phyloP scores from a whole-genome alignment of 2,329 filamentous ascomycete genomes.

The Sporothrix dimorphospora region DNA sequence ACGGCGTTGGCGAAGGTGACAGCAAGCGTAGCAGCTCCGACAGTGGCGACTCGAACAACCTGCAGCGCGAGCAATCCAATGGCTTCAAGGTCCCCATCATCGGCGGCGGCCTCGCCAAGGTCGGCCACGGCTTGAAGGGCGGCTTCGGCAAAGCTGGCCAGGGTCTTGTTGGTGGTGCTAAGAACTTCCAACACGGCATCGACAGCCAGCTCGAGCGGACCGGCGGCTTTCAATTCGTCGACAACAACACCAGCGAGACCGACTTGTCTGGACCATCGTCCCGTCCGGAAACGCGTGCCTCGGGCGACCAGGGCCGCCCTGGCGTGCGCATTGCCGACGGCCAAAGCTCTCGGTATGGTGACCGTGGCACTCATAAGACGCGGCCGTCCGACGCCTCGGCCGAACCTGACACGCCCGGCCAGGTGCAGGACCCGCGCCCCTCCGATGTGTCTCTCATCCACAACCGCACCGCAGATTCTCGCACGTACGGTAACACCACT shows the following conservation, averaged over 20 bases:
- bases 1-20: slow-evolving; percentile 35
- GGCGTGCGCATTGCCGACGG: slow-evolving; percentile 31
- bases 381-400: slow-evolving; percentile 10
- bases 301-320: slow-evolving; percentile 35
- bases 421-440: slow-evolving; percentile 36
- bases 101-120: slow-evolving; percentile 48
- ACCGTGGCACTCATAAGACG: background rate
- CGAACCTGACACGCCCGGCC: slow-evolving; percentile 6
- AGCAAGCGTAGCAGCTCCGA: slow-evolving; percentile 32
- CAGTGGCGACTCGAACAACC: slow-evolving; percentile 24
- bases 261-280: slow-evolving; percentile 10
- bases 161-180: slow-evolving; percentile 51
- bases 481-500: slow-evolving; percentile 52
- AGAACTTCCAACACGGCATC: slow-evolving; percentile 53
- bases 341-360: background rate
- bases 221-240: slow-evolving; percentile 54
- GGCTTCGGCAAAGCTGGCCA: slow-evolving; percentile 50
- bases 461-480: background rate
- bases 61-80: slow-evolving; percentile 33
- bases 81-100: slow-evolving; percentile 41
- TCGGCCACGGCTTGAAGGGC: slow-evolving; percentile 55
- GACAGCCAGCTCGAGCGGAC: slow-evolving; percentile 58
- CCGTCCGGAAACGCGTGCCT: slow-evolving; percentile 33
- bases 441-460: slow-evolving; percentile 39
- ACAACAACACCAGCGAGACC: slow-evolving; percentile 21